Evolutionary conservation across 108 stramenopile species (phyloP).

Genomic region (Nitzschia sp.): DNA sequence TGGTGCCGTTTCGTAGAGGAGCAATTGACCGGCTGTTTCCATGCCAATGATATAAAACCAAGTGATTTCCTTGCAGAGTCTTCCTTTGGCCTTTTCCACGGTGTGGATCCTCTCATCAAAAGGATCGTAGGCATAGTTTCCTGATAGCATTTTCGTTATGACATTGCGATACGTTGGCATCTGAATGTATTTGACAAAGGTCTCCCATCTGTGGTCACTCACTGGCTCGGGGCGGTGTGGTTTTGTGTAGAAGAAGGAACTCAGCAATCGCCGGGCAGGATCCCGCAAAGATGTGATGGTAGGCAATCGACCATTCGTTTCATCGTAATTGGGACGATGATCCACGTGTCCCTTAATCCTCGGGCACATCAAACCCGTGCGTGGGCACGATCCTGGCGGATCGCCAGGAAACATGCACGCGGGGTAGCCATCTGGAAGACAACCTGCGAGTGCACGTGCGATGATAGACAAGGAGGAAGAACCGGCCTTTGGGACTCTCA

Average conservation of each 20-base stretch:
- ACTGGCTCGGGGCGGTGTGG: slow-evolving; percentile 20
- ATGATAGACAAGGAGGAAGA: slow-evolving; percentile 7
- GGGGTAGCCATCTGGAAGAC: slow-evolving; percentile 6
- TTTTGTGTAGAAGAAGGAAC: slow-evolving; percentile 20
- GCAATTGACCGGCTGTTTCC: not conserved
- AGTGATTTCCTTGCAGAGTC: slow-evolving; percentile 20
- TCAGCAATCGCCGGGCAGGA: slow-evolving; percentile 10
- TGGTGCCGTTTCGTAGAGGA: not conserved
- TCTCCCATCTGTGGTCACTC: slow-evolving; percentile 14
- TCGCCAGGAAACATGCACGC: slow-evolving; percentile 3
- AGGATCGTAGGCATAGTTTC: slow-evolving; percentile 8
- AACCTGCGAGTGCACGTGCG: slow-evolving; percentile 6
- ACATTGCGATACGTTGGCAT: slow-evolving; percentile 28
- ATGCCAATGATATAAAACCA: slow-evolving; percentile 28
- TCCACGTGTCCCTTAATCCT: not conserved
- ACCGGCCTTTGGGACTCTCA: slow-evolving; percentile 1
- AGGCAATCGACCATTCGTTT: slow-evolving; percentile 1
- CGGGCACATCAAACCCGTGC: not conserved
- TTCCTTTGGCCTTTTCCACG: slow-evolving; percentile 19
- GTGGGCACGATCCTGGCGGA: not conserved
- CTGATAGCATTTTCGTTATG: slow-evolving; percentile 25
- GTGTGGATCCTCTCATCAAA: slow-evolving; percentile 16
- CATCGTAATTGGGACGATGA: slow-evolving; percentile 5
- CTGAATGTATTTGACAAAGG: slow-evolving; percentile 8
- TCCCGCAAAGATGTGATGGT: slow-evolving; percentile 15